These are phyloP conservation scores for Rutstroemia sydowiana DNA, from an alignment of 2,329 filamentous ascomycete genomes.

Conservation along the genomic window DNA sequence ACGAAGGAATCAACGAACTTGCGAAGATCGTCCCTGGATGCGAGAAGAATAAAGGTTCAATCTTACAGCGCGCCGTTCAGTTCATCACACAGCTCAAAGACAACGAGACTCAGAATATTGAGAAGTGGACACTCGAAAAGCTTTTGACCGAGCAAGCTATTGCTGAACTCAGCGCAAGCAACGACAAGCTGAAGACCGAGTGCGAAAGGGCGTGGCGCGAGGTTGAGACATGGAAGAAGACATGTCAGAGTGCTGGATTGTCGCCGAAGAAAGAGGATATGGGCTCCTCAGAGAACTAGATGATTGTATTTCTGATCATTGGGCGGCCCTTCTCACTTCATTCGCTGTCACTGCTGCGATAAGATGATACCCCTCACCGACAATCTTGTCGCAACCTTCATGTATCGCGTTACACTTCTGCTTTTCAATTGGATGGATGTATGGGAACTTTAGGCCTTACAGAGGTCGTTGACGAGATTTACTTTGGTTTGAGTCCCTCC, in stretches of 20 bases:
- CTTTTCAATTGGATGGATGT: slow-evolving; percentile 7
- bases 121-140: slow-evolving; percentile 91
- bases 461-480: too few species aligned
- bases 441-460: too few species aligned
- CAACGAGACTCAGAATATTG: slow-evolving; percentile 87
- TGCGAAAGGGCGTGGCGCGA: slow-evolving; percentile 72
- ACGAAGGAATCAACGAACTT: slow-evolving; percentile 96
- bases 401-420: slow-evolving; percentile 24
- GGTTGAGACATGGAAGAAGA: slow-evolving; percentile 70
- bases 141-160: slow-evolving; percentile 83
- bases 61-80: slow-evolving; percentile 83
- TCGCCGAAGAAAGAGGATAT: slow-evolving; percentile 39
- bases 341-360: slow-evolving; percentile 19
- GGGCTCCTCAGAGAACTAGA: slow-evolving; percentile 24
- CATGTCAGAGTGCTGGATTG: slow-evolving; percentile 53
- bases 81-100: slow-evolving; percentile 94
- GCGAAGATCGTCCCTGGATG: slow-evolving; percentile 96
- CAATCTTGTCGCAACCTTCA: slow-evolving; percentile 22
- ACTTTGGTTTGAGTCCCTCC: too few species aligned
- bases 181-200: slow-evolving; percentile 78
- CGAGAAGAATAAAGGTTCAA: slow-evolving; percentile 98
- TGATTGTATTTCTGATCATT: slow-evolving; percentile 20
- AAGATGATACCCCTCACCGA: slow-evolving; percentile 27
- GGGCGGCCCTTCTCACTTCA: slow-evolving; percentile 22
- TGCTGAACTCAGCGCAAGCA: slow-evolving; percentile 76